phyloP scores from a whole-genome alignment of 495 filamentous ascomycete genomes.

The Pyrenula massariospora region DNA sequence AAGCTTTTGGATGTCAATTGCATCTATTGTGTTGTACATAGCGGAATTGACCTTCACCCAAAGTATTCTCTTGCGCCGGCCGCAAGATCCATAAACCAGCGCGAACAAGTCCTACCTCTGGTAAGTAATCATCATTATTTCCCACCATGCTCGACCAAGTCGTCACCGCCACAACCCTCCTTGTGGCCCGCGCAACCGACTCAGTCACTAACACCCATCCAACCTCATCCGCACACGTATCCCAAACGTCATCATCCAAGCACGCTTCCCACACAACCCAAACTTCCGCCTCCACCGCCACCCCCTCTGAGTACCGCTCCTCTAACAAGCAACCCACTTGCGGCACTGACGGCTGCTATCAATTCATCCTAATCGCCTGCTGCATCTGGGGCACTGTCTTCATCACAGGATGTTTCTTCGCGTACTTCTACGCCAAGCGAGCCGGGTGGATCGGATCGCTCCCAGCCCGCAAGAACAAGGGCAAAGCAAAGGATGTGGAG shows the following conservation, averaged over 20 bases:
- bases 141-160: too few relatives aligned
- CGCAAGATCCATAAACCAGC: background rate
- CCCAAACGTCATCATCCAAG: background rate
- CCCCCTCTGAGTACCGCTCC: background rate
- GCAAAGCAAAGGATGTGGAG: background rate
- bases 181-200: background rate
- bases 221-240: background rate
- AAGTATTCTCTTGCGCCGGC: background rate
- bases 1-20: background rate
- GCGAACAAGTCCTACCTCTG: background rate
- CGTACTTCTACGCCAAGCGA: background rate
- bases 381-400: background rate
- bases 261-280: background rate
- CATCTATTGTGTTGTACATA: background rate
- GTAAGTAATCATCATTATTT: background rate
- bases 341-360: background rate
- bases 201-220: background rate
- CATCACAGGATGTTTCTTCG: background rate
- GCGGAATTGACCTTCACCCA: background rate
- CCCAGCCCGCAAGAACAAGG: background rate
- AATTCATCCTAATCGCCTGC: background rate
- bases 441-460: background rate
- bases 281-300: background rate
- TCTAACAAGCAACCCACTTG: background rate
- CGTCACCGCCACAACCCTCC: too few relatives aligned